Conservation (phyloP, 805 yeast species). For the Priceomyces medius region DNA sequence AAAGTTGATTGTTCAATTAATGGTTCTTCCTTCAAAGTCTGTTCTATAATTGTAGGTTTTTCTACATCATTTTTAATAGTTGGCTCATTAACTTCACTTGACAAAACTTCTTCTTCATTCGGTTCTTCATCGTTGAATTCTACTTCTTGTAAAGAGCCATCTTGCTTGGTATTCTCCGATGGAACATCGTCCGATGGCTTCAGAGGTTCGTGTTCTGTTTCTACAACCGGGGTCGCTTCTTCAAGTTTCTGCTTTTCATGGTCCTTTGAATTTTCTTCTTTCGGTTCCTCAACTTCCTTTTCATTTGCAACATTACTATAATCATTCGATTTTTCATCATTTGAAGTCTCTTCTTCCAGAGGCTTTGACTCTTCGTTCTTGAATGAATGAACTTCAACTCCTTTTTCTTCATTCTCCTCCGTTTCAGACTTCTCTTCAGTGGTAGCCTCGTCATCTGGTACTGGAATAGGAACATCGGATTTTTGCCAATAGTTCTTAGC, state of each 20-base stretch:
- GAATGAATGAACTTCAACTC: slow-evolving; percentile 1
- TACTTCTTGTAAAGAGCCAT: neutral
- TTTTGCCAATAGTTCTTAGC: slow-evolving; percentile 42
- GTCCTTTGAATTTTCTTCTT: neutral
- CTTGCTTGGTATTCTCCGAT: neutral
- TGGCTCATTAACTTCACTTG: neutral
- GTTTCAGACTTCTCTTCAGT: slow-evolving; percentile 5
- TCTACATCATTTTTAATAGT: neutral
- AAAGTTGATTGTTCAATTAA: slow-evolving; percentile 3
- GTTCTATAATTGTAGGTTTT: neutral
- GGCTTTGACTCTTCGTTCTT: slow-evolving; percentile 1
- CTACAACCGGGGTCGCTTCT: neutral
- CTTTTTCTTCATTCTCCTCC: neutral
- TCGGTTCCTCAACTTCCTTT: neutral
- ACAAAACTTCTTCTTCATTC: neutral
- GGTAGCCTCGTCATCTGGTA: slow-evolving; percentile 7
- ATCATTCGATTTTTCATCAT: too few species aligned
- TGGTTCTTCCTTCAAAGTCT: neutral
- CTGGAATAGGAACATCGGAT: slow-evolving; percentile 2
- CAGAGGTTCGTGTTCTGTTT: neutral
- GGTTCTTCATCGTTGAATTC: neutral
- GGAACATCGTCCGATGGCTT: neutral
- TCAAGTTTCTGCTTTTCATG: neutral
- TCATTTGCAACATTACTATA: neutral
- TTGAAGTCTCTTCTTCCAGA: neutral